These are phyloP conservation scores for Erigeron philadelphicus DNA, from an alignment of 140 eudicot species.

Conservation along the genomic window DNA sequence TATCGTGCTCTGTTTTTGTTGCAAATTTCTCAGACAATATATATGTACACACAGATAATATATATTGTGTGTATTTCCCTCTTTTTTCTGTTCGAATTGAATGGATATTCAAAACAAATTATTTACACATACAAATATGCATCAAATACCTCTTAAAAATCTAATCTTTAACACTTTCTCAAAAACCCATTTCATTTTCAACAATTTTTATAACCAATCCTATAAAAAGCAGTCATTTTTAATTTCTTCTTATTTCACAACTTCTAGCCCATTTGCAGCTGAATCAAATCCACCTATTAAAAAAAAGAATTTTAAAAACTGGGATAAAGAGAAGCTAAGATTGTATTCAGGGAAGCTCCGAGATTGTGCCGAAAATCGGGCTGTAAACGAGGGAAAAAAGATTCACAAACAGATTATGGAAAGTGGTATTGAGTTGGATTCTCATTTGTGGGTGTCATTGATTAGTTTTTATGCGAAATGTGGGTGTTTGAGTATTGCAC, in stretches of 20 bases:
- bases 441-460: constrained; percentile 63
- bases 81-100: constrained; percentile 8
- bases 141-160: constrained; percentile 23
- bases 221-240: constrained; percentile 8
- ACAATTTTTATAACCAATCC: neutral
- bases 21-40: constrained; percentile 21
- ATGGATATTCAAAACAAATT: constrained; percentile 24
- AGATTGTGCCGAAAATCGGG: constrained; percentile 35
- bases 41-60: neutral
- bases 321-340: constrained; percentile 39
- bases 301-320: neutral
- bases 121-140: constrained; percentile 23
- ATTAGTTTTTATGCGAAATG: constrained; percentile 64
- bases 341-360: constrained; percentile 34
- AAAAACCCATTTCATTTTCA: constrained; percentile 15
- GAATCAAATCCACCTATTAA: constrained; percentile 12
- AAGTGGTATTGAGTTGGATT: constrained; percentile 48
- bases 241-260: constrained; percentile 24
- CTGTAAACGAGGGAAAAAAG: constrained; percentile 40
- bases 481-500: constrained; percentile 40
- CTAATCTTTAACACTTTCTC: constrained; percentile 21
- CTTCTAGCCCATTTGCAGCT: constrained; percentile 15
- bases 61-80: constrained; percentile 1
- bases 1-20: neutral
- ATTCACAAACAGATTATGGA: constrained; percentile 44